Evolutionary conservation across 148 eudicot genomes (phyloP), one percentile per base, ranked within the genome.

Genomic region (Chenopodium quinoa): DNA sequence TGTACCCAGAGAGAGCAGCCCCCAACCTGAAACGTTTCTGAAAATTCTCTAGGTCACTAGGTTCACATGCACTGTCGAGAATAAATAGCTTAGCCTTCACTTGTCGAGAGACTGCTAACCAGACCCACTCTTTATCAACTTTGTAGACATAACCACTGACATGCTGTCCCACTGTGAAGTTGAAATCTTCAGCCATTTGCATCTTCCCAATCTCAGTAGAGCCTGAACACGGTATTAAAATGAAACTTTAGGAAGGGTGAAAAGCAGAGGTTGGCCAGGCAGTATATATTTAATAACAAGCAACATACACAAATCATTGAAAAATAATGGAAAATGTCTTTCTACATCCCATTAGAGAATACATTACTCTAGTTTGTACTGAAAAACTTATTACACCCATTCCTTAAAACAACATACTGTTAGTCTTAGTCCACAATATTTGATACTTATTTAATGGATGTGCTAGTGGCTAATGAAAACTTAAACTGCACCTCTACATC

Each of bases 111-210:
- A 96, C 67, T 25, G 92, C 83, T 80, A 92, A 70, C 99, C 97
- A 91, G 77, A 87, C 93, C 98, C 99, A 96, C 46, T 96, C 97
- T 52, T 83, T 87, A 77, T 96, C 99, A 76, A 93, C 96, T 82
- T 91, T 96, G 80, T 88, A 93, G 4, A 93, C 93, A 83, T 89
- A 96, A 56, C 98, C 99, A 87, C 81, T 83, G 76, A 94, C 91
- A 56, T 31, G 83, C 86, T 93, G 95, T 66, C 97, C 98, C 68
- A 80, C 60, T 48, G 87, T 87, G 86, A 86, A 93, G 84, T 80
- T 88, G 82, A 88, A 90, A 20, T 87, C 90, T 63, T 89, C 90
- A 48, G 78, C 66, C 54, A 75, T 63, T 76, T 72, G 81, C 76
- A 66, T 27, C 1, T 71, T 87, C 80, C 70, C 76, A 25, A 48